Base-by-base conservation (phyloP, 805 yeast genomes). In the Wickerhamomyces bisporus region DNA sequence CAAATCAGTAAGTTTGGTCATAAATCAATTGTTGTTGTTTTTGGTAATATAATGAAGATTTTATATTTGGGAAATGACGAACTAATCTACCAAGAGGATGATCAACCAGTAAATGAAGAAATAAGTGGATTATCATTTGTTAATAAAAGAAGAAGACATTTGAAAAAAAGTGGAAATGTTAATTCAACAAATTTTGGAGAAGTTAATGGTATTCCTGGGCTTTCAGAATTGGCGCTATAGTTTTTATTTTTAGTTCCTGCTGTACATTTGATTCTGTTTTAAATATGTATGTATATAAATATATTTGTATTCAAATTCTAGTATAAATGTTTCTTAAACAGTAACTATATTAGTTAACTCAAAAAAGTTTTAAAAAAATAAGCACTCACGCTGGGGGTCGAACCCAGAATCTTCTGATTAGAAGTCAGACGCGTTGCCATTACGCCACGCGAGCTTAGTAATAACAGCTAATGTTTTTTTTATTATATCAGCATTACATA, bases 41-140 rank as follows among this genome's bases (percentile, higher is more conserved):
- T 84, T 57, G 94, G 93, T 23, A 81, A 81, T 47, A 58, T 75
- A 14, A 72, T 86, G 71, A 80, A 81, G 53, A 72, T 86, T 24
- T 61, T 86, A 23, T 85, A 82, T 53, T 66, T 84, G 45, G 95
- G 95, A 6, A 81, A 76, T 49, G 87, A 81, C 41, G 86, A 81
- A 43, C 64, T 82, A 44, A 73, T 82, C 19, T 81, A 79, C 46
- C 73, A 73, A 36, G 79, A 75, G 30, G 70, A 73, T 26, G 70
- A 73, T 54, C 55, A 66, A 54, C 53, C 56, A 23, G 49, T 55
- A 30, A 61, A 63, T 38, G 65, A 61, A 35, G 67, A 64, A 20
- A 69, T 66, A 42, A 68, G 68, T 43, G 77, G 76, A 21, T 58
- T 76, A 39, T 58, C 70, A 36, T 76, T 74, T 48, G 73, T 75